Conservation (phyloP, 2,329 filamentous ascomycete genomes). For the Remersonia thermophila region DNA sequence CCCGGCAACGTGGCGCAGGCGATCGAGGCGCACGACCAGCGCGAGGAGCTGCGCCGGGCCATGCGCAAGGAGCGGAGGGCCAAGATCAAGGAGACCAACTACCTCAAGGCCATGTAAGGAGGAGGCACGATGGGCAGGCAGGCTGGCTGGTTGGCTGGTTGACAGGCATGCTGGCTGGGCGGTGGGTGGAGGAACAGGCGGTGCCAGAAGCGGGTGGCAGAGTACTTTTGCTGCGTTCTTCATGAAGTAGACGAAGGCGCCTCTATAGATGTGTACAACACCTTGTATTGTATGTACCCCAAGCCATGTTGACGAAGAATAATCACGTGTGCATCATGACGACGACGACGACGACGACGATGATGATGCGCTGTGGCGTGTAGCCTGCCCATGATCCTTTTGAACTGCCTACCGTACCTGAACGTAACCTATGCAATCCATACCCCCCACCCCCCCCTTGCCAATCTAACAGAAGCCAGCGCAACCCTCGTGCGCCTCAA, state of each 20-base stretch:
- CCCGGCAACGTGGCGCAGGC: conserved; percentile 33
- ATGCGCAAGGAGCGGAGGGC: conserved; percentile 65
- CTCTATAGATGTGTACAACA: conserved; percentile 6
- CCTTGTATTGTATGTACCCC: conserved; percentile 13
- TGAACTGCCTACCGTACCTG: too few relatives aligned
- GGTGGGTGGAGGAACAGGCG: too few relatives aligned
- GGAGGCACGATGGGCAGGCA: not conserved
- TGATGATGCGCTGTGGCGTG: too few relatives aligned
- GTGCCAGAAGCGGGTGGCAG: too few relatives aligned
- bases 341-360: too few relatives aligned
- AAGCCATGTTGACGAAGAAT: not conserved
- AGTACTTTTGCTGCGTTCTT: too few relatives aligned
- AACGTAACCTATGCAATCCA: too few relatives aligned
- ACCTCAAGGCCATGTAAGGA: conserved; percentile 66
- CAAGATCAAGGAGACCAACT: conserved; percentile 75
- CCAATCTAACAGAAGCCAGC: too few relatives aligned
- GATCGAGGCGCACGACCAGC: conserved; percentile 34
- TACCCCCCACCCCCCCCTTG: too few relatives aligned
- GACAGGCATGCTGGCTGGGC: not conserved
- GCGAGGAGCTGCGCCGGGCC: conserved; percentile 53
- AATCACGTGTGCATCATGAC: too few relatives aligned
- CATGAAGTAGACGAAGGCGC: not conserved
- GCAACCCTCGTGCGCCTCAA: too few relatives aligned
- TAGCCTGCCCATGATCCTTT: too few relatives aligned
- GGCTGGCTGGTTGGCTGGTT: not conserved